These are phyloP conservation scores for Apium graveolens DNA, from an alignment of 129 eudicot genomes.

Conservation along the genomic window DNA sequence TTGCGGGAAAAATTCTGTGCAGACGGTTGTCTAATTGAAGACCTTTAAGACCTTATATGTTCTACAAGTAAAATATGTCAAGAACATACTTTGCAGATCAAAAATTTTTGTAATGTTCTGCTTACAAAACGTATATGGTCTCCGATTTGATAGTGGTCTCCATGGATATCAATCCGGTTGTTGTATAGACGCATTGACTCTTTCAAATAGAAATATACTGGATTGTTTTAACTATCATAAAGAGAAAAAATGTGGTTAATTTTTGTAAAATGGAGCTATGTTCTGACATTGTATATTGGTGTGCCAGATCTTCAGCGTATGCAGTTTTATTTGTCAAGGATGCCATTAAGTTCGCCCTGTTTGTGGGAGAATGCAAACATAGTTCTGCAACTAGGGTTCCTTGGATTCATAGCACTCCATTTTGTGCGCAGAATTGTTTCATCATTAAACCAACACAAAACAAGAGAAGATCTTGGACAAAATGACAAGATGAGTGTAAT, in stretches of 20 bases:
- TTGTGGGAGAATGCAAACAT: conserved; percentile 61
- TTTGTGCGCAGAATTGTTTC: conserved; percentile 25
- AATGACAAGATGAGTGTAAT: conserved; percentile 24
- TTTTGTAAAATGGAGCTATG: not conserved
- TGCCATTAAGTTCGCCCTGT: conserved; percentile 51
- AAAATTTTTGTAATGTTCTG: too few species aligned
- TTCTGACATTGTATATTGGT: conserved; percentile 19
- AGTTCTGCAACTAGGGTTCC: conserved; percentile 59
- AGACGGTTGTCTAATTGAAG: too few species aligned
- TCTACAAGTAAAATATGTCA: too few species aligned
- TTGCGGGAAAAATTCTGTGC: too few species aligned
- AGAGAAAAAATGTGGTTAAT: not conserved
- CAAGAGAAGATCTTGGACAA: conserved; percentile 30
- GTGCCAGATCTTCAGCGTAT: conserved; percentile 37
- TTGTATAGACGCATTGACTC: not conserved
- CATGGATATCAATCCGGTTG: too few species aligned
- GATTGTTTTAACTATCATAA: not conserved
- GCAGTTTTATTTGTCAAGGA: conserved; percentile 35
- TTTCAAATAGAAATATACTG: not conserved
- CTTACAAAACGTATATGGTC: too few species aligned
- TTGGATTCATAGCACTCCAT: conserved; percentile 39
- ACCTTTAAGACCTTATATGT: too few species aligned
- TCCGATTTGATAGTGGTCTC: too few species aligned
- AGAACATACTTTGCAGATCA: too few species aligned
- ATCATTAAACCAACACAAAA: conserved; percentile 25